phyloP scores from a whole-genome alignment of 192 early-diverging fungal species.

The Chytriomyces hyalinus region DNA sequence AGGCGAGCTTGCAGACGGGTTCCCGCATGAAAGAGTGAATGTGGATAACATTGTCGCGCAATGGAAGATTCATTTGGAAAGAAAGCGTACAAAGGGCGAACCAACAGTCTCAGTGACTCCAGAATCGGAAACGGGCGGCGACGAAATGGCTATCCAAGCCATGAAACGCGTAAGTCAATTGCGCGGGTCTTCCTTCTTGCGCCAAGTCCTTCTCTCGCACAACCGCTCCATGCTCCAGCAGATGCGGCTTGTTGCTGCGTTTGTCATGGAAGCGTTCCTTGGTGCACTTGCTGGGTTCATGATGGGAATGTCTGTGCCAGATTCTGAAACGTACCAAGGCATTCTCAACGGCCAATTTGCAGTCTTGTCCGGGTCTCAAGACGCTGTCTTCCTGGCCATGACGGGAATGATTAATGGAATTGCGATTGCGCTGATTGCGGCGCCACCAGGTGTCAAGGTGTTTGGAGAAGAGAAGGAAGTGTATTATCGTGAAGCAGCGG shows the following conservation, averaged over 20 bases:
- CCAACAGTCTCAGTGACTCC: background rate
- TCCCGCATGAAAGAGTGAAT: background rate
- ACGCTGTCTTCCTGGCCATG: constrained; percentile 30
- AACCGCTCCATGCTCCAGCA: constrained; percentile 29
- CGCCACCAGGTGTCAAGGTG: constrained; percentile 37
- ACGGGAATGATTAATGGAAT: constrained; percentile 29
- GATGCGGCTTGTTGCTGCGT: background rate
- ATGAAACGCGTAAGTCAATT: constrained; percentile 4
- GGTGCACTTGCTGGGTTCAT: constrained; percentile 24
- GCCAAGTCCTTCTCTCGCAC: constrained; percentile 27
- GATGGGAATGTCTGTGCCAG: constrained; percentile 21
- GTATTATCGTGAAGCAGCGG: constrained; percentile 37
- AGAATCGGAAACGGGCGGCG: background rate
- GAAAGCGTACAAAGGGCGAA: background rate
- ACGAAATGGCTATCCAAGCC: constrained; percentile 6
- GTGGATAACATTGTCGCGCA: background rate
- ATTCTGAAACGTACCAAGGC: constrained; percentile 32
- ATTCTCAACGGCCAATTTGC: constrained; percentile 23
- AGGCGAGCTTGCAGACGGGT: constrained; percentile 4
- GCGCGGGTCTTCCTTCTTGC: constrained; percentile 26
- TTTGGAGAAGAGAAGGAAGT: constrained; percentile 37
- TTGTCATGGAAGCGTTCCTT: constrained; percentile 19
- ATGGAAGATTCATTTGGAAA: constrained; percentile 1
- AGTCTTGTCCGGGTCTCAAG: constrained; percentile 8
- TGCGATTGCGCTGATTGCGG: constrained; percentile 26